These are phyloP conservation scores for Sporothrix euskadiensis DNA, from an alignment of 2,329 filamentous ascomycete species.

Conservation along the genomic window DNA sequence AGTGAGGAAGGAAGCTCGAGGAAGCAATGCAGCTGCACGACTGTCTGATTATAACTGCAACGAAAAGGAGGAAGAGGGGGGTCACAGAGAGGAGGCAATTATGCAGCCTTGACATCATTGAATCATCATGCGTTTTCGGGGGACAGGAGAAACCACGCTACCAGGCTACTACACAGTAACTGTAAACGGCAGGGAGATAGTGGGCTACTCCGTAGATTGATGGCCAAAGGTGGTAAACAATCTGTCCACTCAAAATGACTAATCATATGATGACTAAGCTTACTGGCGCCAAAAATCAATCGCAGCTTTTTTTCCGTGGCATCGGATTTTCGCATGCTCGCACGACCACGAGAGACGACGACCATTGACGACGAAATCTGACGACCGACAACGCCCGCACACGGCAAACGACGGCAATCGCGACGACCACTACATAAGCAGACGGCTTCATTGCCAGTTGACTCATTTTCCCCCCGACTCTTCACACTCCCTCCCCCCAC, in stretches of 20 bases:
- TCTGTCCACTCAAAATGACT: background rate
- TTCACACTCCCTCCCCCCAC: background rate
- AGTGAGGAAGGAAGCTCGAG: too few relatives aligned
- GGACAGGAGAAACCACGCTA: too few relatives aligned
- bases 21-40: too few relatives aligned
- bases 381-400: background rate
- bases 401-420: background rate
- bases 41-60: too few relatives aligned
- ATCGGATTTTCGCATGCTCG: constrained; percentile 9
- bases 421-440: background rate
- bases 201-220: too few relatives aligned
- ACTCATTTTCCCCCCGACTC: background rate
- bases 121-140: too few relatives aligned
- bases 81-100: too few relatives aligned
- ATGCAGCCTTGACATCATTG: too few relatives aligned
- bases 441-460: background rate
- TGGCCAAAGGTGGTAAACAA: background rate
- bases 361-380: background rate
- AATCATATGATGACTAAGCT: constrained; percentile 8
- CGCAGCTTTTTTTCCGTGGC: background rate
- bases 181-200: background rate
- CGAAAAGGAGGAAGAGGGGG: too few relatives aligned
- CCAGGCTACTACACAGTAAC: too few relatives aligned
- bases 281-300: background rate
- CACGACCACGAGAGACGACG: background rate